phyloP scores from a whole-genome alignment of 768 basidiomycete genomes.

The Coprinopsis strossmayeri region DNA sequence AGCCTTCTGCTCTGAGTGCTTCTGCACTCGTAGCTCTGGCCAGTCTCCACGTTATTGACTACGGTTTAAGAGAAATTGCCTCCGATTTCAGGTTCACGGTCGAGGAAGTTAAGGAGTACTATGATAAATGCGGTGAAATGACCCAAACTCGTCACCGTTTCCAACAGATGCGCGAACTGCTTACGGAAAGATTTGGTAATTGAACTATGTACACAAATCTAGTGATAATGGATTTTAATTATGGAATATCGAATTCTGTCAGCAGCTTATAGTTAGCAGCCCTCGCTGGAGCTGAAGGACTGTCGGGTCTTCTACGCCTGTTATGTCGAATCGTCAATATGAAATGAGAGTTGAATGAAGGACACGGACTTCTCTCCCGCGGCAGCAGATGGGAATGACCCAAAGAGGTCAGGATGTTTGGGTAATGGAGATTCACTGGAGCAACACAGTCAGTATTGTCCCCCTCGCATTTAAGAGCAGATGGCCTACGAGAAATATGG shows the following conservation, averaged over 20 bases:
- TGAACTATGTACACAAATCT: conserved; percentile 10
- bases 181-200: conserved; percentile 31
- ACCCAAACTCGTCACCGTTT: conserved; percentile 58
- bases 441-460: not conserved
- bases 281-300: conserved; percentile 74
- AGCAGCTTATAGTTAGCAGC: conserved; percentile 62
- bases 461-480: not conserved
- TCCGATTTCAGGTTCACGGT: conserved; percentile 62
- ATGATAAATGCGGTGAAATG: conserved; percentile 70
- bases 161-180: conserved; percentile 54
- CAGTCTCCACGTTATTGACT: conserved; percentile 60
- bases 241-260: conserved; percentile 52
- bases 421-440: conserved; percentile 87
- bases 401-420: conserved; percentile 93
- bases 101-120: conserved; percentile 74
- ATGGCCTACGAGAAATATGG: conserved; percentile 78
- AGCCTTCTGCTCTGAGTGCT: conserved; percentile 18
- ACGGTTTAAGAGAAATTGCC: conserved; percentile 60
- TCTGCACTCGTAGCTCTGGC: conserved; percentile 30
- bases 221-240: conserved; percentile 10
- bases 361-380: conserved; percentile 84
- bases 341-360: not conserved
- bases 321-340: conserved; percentile 10
- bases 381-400: conserved; percentile 92
- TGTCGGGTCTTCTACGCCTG: conserved; percentile 73